phyloP scores from a whole-genome alignment of 2,329 filamentous ascomycete genomes.

The Lecanicillium sp. region DNA sequence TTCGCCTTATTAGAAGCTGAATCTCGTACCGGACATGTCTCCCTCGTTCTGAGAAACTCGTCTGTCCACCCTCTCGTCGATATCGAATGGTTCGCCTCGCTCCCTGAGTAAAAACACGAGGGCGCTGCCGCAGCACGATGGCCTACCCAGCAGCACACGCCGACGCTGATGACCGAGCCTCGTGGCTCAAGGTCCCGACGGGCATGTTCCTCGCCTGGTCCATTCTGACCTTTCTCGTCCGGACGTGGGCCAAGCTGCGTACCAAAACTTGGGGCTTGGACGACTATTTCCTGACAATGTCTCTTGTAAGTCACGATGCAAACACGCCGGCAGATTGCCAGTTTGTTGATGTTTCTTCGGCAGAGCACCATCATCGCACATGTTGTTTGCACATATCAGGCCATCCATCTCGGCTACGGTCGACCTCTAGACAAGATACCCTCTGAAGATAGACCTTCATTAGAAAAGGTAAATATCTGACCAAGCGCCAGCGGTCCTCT shows the following conservation, averaged over 20 bases:
- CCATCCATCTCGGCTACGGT: slow-evolving; percentile 9
- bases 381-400: not conserved
- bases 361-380: not conserved
- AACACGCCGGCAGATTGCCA: no score
- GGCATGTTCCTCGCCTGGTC: slow-evolving; percentile 17
- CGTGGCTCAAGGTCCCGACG: slow-evolving; percentile 15
- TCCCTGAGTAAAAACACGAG: no score
- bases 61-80: no score
- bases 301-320: slow-evolving; percentile 14
- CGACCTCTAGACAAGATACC: not conserved
- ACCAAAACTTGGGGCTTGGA: slow-evolving; percentile 16
- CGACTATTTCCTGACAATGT: slow-evolving; percentile 10
- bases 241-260: slow-evolving; percentile 15
- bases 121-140: no score
- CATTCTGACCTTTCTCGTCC: slow-evolving; percentile 9
- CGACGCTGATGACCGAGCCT: slow-evolving; percentile 14
- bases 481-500: no score
- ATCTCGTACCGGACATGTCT: no score
- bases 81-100: no score
- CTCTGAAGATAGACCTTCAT: not conserved
- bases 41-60: no score
- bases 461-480: not conserved
- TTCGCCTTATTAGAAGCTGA: no score
- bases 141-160: not conserved
- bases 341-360: not conserved